Evolutionary conservation across 2,329 filamentous ascomycete species (phyloP).

Genomic region (Trichoderma cornu-damae): DNA sequence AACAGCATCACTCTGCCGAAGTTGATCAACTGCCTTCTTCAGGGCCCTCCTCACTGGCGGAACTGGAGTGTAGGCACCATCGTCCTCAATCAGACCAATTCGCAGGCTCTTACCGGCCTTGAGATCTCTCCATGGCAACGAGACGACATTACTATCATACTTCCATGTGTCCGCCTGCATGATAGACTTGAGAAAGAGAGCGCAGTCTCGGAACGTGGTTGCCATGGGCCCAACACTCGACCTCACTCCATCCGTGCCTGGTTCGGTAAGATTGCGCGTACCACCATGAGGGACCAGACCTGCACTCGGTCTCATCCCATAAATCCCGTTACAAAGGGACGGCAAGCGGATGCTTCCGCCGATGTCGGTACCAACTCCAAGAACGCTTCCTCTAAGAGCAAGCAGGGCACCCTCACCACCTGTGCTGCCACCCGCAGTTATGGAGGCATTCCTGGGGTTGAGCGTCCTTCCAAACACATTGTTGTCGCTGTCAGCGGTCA

Average conservation of each 20-base stretch:
- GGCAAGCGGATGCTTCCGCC: constrained; percentile 32
- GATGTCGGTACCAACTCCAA: constrained; percentile 37
- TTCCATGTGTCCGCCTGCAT: constrained; percentile 34
- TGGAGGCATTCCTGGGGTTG: constrained; percentile 33
- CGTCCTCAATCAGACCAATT: background rate
- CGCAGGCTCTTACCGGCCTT: background rate
- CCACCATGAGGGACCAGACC: constrained; percentile 30
- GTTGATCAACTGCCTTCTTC: background rate
- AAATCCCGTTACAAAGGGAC: constrained; percentile 30
- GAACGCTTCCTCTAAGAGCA: constrained; percentile 30
- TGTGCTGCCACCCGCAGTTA: constrained; percentile 34
- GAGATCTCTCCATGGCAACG: constrained; percentile 33
- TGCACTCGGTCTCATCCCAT: constrained; percentile 26
- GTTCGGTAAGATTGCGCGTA: constrained; percentile 32
- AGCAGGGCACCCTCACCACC: constrained; percentile 36
- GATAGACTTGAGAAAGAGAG: constrained; percentile 28
- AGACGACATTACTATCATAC: constrained; percentile 33
- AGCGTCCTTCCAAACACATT: constrained; percentile 33
- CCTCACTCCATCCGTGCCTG: constrained; percentile 31
- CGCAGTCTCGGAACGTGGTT: constrained; percentile 24
- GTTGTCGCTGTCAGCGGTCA: constrained; percentile 30
- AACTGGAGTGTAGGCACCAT: background rate
- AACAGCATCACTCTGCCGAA: background rate
- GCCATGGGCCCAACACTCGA: constrained; percentile 33
- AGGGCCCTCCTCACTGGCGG: background rate